Conservation (phyloP, 306 rosid genomes). For the Chamaecrista fasciculata region DNA sequence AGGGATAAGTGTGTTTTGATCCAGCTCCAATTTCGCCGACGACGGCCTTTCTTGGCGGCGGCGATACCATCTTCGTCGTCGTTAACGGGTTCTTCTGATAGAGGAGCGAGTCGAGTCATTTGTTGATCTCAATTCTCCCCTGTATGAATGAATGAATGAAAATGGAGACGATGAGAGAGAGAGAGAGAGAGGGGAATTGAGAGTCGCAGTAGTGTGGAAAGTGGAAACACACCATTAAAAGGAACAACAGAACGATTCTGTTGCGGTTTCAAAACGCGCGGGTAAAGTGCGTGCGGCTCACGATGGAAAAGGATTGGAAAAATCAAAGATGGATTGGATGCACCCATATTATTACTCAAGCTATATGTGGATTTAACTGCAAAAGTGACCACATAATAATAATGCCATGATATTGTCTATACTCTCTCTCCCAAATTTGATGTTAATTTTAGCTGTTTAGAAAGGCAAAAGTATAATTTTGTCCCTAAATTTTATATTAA, state of each 20-base stretch:
- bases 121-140: conserved; percentile 20
- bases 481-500: too few species aligned
- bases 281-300: conserved; percentile 27
- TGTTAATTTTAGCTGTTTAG: too few species aligned
- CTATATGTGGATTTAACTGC: too few species aligned
- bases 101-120: conserved; percentile 72
- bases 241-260: background rate
- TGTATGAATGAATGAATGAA: too few species aligned
- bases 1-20: conserved; percentile 72
- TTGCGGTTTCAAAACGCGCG: conserved; percentile 36
- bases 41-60: conserved; percentile 45
- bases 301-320: conserved; percentile 2
- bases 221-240: conserved; percentile 26
- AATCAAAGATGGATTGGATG: too few species aligned
- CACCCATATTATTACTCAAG: too few species aligned
- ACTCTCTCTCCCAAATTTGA: too few species aligned
- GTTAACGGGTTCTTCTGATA: conserved; percentile 82
- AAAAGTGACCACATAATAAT: too few species aligned
- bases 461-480: too few species aligned
- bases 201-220: background rate
- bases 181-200: background rate
- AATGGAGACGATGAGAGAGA: background rate
- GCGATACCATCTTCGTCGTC: conserved; percentile 46
- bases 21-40: conserved; percentile 88
- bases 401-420: too few species aligned